Evolutionary conservation across 2,329 filamentous ascomycete genomes (phyloP), one percentile per base, ranked within the genome.

Genomic region (Penicillium brasilianum): DNA sequence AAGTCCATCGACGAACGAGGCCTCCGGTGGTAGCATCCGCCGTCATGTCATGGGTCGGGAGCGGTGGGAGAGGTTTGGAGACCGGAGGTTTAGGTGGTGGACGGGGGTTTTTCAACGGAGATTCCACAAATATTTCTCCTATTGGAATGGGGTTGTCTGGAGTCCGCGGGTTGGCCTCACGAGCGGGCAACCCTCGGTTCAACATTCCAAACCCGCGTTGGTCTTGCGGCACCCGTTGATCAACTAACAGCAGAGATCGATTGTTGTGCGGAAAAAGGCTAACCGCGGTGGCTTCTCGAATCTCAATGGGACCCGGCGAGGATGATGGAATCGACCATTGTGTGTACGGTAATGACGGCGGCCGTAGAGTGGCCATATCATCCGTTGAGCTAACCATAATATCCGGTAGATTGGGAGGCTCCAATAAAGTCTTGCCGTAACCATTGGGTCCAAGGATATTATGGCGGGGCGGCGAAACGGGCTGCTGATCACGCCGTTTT

Each of bases 211-310:
- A 70, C 25, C 68, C 70, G 16, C 60, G 72, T 10, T 74, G 71
- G 43, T 74, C 71, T 10, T 67, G 58, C 28, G 74, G 71, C 50
- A 72, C 65, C 49, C 74, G 71, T 57, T 85, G 83, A 66, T 89
- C 84, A n/a, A 89, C 84, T n/a, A 89, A 74, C n/a, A 88, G 76
- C 5, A 89, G 74, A 7, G 85, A 88, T 46, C 85, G 77, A 65
- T 89, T 89, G 72, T 87, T 86, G 73, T 89, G 87, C 2, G 86
- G 82, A 63, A 84, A 88, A 36, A 88, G 82, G 60, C 80, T 84
- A 14, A 89, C 80, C 11, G 85, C 85, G 44, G 80, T 86, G 10
- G 87, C 87, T 71, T 89, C 85, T 61, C 81, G 84, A 55, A 89
- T 81, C 72, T 89, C 87, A 11, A 85, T 75, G 1, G 77, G 74